Evolutionary conservation across 1,139 yeast genomes (phyloP), one percentile per base, ranked within the genome.

Genomic region (Debaryomyces sp.): DNA sequence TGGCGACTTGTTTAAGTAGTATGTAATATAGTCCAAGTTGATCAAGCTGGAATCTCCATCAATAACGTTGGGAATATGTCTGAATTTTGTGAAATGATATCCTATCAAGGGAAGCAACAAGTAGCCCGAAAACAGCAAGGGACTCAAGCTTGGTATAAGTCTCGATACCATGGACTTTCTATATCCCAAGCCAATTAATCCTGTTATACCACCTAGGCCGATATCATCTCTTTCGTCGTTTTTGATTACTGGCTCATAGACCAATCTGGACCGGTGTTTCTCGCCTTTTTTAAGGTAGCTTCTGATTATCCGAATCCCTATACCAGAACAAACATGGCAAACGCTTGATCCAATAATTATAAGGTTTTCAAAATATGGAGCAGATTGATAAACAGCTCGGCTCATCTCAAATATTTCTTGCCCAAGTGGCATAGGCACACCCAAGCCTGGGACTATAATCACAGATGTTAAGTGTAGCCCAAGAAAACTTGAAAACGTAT

Each of bases 21-120:
- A 78, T 2, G 82, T 59, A 10, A 87, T 71, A 58, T 75, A 87
- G 18, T 79, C 78, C 43, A 88, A 66, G 33, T 73, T 75, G 26
- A 88, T 65, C 50, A 81, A 68, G 0, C 87, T 76, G 7, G 86
- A 78, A 61, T 87, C 95, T 1, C 90, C 94, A 50, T 85, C 87
- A 0, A 80, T 70, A 2, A 57, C 21, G 22, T 69, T 47, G 0
- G 95, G 92, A 0, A 71, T 69, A 12, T 73, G 48, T 43, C 91
- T 67, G 54, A 80, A 74, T 43, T 77, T 75, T 17, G 66, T 54
- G 17, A 71, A 68, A 58, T 88, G 96, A 43, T 67, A 75, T 0
- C 57, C 48, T 0, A 84, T 54, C 24, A 82, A 58, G 0, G 82
- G 79, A 0, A 78, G 52, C 37, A 84, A 64, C 5, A 80, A 46